A percentile compares a stretch with the other conserved stretches of the same genome.
Evolutionary conservation across 2,329 filamentous ascomycete species (phyloP).

Genomic region (Erysiphe pulchra): DNA sequence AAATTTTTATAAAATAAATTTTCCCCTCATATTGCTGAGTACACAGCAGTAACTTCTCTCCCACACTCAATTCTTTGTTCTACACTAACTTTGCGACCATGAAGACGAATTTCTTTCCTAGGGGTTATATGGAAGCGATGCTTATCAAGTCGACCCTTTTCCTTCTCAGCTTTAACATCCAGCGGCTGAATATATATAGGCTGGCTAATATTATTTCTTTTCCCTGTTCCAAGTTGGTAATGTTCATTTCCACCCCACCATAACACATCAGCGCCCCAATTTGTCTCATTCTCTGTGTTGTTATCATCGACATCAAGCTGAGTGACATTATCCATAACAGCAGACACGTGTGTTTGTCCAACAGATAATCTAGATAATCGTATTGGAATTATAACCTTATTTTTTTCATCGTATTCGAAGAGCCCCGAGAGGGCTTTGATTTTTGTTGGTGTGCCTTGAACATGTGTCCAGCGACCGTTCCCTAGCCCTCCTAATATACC

Average conservation of each 20-base stretch:
- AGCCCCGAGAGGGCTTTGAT: slow-evolving; percentile 63
- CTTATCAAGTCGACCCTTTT: slow-evolving; percentile 35
- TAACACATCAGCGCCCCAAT: slow-evolving; percentile 70
- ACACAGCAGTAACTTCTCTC: slow-evolving; percentile 56
- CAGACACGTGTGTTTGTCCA: slow-evolving; percentile 58
- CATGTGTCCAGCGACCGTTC: slow-evolving; percentile 71
- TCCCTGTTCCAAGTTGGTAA: slow-evolving; percentile 81
- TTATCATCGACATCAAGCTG: slow-evolving; percentile 22
- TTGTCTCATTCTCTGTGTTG: slow-evolving; percentile 40
- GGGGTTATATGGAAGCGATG: slow-evolving; percentile 67
- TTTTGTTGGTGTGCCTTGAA: slow-evolving; percentile 52
- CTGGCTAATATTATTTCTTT: slow-evolving; percentile 49
- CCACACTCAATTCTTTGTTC: slow-evolving; percentile 83
- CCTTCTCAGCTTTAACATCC: slow-evolving; percentile 35
- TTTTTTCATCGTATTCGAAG: slow-evolving; percentile 62
- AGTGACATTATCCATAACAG: slow-evolving; percentile 61
- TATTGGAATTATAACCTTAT: slow-evolving; percentile 47
- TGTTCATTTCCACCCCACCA: slow-evolving; percentile 93
- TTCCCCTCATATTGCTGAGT: slow-evolving; percentile 26
- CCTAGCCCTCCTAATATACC: slow-evolving; percentile 68
- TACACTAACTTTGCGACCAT: slow-evolving; percentile 43
- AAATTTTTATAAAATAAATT: not conserved
- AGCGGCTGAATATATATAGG: slow-evolving; percentile 60
- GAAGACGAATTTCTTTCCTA: slow-evolving; percentile 39
- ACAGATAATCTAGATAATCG: slow-evolving; percentile 46